Base-by-base conservation (phyloP, 2,329 filamentous ascomycete genomes). In the Xylariaceae sp. region DNA sequence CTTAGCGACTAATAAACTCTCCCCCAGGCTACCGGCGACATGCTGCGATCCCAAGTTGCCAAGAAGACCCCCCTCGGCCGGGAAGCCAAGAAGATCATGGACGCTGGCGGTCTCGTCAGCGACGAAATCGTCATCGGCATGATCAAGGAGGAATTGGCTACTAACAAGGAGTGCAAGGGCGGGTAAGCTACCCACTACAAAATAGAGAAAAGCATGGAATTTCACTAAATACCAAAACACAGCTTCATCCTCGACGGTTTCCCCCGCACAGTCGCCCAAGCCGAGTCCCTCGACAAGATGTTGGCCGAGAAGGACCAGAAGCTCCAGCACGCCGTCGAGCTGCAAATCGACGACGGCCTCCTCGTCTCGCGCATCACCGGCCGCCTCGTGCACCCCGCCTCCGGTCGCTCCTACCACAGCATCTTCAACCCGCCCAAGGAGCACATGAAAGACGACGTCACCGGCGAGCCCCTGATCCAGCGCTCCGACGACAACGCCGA, bases 41-140 rank as follows among this genome's bases (percentile, higher is more conserved):
- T 98, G 93, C 82, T 98, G 64, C 90, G 93, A 64, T 95, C 91
- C 58, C 93, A 98, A 72, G 93, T 98, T 65, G 87, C 92, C 56
- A 94, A 95, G 75, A 96, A 97, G 83, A 98, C 93, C 47, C 73
- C 87, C 49, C 83, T 98, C 55, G 93, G 93, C 60, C 82, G 87
- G 66, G 90, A 96, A 76, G 93, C 93, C 57, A 98, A 98, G 85
- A 97, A 97, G 83, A 98, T 98, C 71, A 98, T 98, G 93, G 93
- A 98, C 67, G 86, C 92, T 68, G 93, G 93, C 61, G 92, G 92
- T 59, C 83, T 98, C 48, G 93, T 98, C 68, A 95, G 90, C 70
- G 93, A 98, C 71, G 92, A 97, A 67, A 98, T 98, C 67, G 92
- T 98, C 81, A 88, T 98, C 70, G 90, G 92, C 72, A 98, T 98